phyloP scores from a whole-genome alignment of 202 grass and related monocot species.

The Carex sylvatica region DNA sequence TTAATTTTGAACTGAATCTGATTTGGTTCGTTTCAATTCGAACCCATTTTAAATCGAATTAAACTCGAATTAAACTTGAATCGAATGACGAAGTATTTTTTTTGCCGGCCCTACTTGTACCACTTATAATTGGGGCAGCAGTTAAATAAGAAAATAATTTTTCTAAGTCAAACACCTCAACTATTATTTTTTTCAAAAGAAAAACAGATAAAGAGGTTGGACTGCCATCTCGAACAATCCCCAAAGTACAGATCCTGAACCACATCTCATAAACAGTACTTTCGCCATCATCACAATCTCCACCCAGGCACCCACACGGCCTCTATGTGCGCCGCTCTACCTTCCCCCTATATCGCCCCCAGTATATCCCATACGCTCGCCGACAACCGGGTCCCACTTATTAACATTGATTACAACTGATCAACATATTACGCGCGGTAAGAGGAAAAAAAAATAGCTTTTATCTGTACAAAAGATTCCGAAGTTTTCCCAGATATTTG shows the following conservation, averaged over 20 bases:
- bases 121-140: too few relatives aligned
- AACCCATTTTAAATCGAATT: too few relatives aligned
- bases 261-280: background rate
- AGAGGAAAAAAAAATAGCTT: background rate
- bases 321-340: background rate
- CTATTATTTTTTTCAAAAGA: background rate
- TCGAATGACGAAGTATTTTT: too few relatives aligned
- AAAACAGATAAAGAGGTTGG: background rate
- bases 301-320: too few relatives aligned
- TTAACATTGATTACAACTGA: background rate
- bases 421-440: background rate
- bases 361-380: background rate
- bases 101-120: too few relatives aligned
- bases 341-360: background rate
- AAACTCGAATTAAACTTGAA: too few relatives aligned
- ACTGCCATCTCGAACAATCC: background rate
- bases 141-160: background rate
- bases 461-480: background rate
- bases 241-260: background rate
- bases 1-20: too few relatives aligned
- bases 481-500: background rate
- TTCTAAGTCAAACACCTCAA: background rate
- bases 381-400: conserved; percentile 9
- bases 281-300: background rate
- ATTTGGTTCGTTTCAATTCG: too few relatives aligned